These are phyloP conservation scores for Pogostemon cablin DNA, from an alignment of 257 asterid species.

Conservation along the genomic window DNA sequence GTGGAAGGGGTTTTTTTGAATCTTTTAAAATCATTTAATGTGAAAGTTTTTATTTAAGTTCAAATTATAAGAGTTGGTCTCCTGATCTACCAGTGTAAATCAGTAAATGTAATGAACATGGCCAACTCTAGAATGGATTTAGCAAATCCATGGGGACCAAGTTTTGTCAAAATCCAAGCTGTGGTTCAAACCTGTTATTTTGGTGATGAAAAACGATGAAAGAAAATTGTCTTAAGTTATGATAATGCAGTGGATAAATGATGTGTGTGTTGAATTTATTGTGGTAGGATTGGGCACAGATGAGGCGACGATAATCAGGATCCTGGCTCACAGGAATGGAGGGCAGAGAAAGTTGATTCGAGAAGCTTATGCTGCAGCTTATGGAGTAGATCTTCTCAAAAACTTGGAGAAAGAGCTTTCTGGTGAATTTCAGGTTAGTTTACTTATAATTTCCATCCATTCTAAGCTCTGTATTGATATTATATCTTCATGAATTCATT, in stretches of 20 bases:
- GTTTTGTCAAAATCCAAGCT: not conserved
- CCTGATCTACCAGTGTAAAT: no score
- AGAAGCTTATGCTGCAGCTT: conserved; percentile 65
- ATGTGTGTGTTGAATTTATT: not conserved
- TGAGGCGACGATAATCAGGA: conserved; percentile 61
- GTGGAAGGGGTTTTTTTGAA: no score
- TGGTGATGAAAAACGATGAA: conserved; percentile 4
- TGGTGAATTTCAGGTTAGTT: conserved; percentile 71
- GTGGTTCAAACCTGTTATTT: conserved; percentile 1
- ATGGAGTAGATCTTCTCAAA: conserved; percentile 81
- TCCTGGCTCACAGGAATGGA: conserved; percentile 85
- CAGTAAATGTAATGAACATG: no score
- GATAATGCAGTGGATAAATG: not conserved
- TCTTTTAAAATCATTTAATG: no score
- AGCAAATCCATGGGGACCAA: no score
- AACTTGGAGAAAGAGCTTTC: conserved; percentile 82
- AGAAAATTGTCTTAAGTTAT: not conserved
- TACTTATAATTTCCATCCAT: no score
- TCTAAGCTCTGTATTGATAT: not conserved
- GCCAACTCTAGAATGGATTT: no score
- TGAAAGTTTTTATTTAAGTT: no score
- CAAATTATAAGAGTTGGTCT: no score
- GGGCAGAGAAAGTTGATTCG: conserved; percentile 71
- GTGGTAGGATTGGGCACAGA: conserved; percentile 84
- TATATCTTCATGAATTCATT: not conserved